Evolutionary conservation across 352 stramenopile species (phyloP).

Genomic region (Poterioochromonas sp.): DNA sequence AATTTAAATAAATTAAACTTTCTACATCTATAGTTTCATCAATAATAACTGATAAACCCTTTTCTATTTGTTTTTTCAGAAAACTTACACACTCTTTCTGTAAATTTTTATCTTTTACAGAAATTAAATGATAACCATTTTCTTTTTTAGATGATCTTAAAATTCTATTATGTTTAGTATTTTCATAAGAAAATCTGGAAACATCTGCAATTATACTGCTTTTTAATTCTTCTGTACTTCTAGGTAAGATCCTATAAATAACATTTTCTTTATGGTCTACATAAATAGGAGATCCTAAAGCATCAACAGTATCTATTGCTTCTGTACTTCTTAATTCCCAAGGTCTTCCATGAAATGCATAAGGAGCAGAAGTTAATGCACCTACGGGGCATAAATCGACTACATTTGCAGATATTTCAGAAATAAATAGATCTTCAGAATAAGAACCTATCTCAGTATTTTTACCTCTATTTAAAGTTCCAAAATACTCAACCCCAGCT

Average conservation of each 20-base stretch:
- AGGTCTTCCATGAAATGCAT: conserved; percentile 46
- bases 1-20: conserved; percentile 33
- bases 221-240: conserved; percentile 41
- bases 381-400: conserved; percentile 53
- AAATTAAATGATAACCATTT: conserved; percentile 52
- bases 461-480: conserved; percentile 49
- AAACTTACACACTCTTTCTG: conserved; percentile 44
- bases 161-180: conserved; percentile 43
- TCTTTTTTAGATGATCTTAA: conserved; percentile 46
- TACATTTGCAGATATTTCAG: conserved; percentile 49
- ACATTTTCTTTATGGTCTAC: conserved; percentile 43
- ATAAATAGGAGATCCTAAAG: conserved; percentile 41
- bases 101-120: conserved; percentile 53
- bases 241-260: conserved; percentile 42
- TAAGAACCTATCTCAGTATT: conserved; percentile 51
- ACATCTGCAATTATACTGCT: conserved; percentile 47
- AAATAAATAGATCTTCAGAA: conserved; percentile 44
- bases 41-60: conserved; percentile 44
- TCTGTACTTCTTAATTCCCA: conserved; percentile 46
- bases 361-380: conserved; percentile 50
- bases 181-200: conserved; percentile 47
- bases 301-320: conserved; percentile 45
- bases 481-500: conserved; percentile 45
- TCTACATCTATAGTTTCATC: conserved; percentile 39
- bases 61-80: conserved; percentile 45